Evolutionary conservation across 495 filamentous ascomycete species (phyloP), one percentile per base, ranked within the genome.

Genomic region (Penicillium argentinense): DNA sequence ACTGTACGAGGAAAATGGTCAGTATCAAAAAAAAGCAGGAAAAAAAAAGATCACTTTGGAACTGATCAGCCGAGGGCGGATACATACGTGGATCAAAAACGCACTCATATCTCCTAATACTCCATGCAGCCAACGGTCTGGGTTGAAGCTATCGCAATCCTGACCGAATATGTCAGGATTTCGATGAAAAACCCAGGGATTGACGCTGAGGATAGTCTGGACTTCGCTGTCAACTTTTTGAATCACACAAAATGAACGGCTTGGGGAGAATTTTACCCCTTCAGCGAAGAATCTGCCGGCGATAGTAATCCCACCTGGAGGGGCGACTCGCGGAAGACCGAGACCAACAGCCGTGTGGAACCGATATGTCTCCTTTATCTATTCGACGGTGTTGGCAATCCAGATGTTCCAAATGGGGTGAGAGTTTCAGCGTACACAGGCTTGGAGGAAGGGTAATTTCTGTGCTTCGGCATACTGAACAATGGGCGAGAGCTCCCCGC

Each of bases 301-400:
- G 22, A 68, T 54, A 0, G 56, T 64, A 3, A 68, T 42, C 2
- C 65, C 66, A 13, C 51, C 59, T 13, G 44, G 24, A 4, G 66
- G 68, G 1, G 50, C 62, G 1, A 69, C 57, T 4, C 68, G 55
- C 0, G 66, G 58, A 16, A 73, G 52, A 5, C 45, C 47, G 11
- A 54, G 41, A 9, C 32, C 40, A 5, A 67, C 60, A 11, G 59
- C 60, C 25, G 61, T 34, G 32, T 64, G 57, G 53, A 56, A 81
- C 4, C 76, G 78, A 22, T 75, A 75, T 13, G 77, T 70, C 50
- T 83, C 81, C 54, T 75, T 71, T 48, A 80, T 71, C 66, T 69
- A 37, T 17, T n/a, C 12, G 23, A 24, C 3, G 9, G 2, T 22
- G 33, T 47, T 22, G 42, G 29, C n/a, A 4, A 21, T 8, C 26